Evolutionary conservation across 2,329 filamentous ascomycete genomes (phyloP), one percentile per base, ranked within the genome.

Genomic region (Talaromyces sp.): DNA sequence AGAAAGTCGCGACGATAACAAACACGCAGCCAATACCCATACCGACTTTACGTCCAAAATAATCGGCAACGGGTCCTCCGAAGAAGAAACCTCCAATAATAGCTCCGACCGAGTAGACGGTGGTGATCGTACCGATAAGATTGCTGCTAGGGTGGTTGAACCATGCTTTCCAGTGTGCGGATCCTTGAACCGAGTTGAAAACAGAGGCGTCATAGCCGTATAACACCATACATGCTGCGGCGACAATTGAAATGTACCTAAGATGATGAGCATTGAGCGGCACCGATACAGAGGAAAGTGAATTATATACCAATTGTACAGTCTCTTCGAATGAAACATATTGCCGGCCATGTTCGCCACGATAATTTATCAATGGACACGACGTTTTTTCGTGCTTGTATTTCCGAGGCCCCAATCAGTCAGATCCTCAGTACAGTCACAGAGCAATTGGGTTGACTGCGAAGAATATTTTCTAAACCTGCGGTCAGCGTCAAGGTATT

Each of bases 171-270:
- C 89, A 91, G 73, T 90, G 84, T 14, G 85, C 75, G 1, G 87
- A 90, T 37, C 86, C 87, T 75, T 90, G 89, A 6, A 90, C 85
- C 5, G 88, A 87, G 74, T 91, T 91, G 81, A 88, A 91, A 56
- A 90, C 88, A 43, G 87, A 89, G 1, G 89, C 88, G 82, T 91
- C 89, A 73, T 91, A 91, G 65, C 89, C 89, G 73, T 90, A 91
- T 52, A 91, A 82, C 24, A 90, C 87, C 89, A 91, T 91, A 75
- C 87, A 90, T 74, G 87, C 87, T 71, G 89, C 88, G 64, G 89
- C 89, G 69, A 90, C 86, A 60, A 90, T 80, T 66, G 87, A 88
- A 69, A 89, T 86, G 79, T 88, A 90, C 87, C 86, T 73, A 37
- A 22, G 10, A 31, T 37, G 10, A 59, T 35, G 16, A 65, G 33